Evolutionary conservation across 1,284 basidiomycete species (phyloP).

Genomic region (Jaminaea rosea): DNA sequence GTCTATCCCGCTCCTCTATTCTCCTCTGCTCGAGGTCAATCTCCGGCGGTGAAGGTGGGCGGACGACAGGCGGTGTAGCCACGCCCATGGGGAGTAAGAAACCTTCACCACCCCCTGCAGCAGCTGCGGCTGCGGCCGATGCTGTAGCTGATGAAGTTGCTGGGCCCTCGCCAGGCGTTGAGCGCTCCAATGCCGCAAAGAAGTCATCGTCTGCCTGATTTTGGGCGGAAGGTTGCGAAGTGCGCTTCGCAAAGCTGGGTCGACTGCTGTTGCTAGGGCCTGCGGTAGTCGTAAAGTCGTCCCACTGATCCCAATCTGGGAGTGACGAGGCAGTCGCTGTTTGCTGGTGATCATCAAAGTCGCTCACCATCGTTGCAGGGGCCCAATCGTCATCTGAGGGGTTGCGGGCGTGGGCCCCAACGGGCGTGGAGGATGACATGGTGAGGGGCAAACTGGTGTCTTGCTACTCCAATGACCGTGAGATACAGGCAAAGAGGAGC

Average conservation of each 20-base stretch:
- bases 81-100: neutral
- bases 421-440: too few relatives aligned
- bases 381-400: too few relatives aligned
- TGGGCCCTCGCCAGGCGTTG: neutral
- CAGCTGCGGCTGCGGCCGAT: slow-evolving; percentile 4
- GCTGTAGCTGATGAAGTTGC: slow-evolving; percentile 4
- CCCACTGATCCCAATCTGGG: neutral
- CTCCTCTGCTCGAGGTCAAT: slow-evolving; percentile 41
- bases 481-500: too few relatives aligned
- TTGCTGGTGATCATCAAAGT: too few relatives aligned
- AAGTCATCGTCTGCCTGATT: slow-evolving; percentile 8
- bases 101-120: neutral
- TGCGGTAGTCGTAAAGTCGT: neutral
- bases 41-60: slow-evolving; percentile 27
- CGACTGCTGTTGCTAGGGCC: neutral
- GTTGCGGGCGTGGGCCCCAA: too few relatives aligned
- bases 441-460: too few relatives aligned
- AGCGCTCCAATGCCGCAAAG: slow-evolving; percentile 9
- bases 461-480: too few relatives aligned
- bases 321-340: neutral
- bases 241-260: neutral
- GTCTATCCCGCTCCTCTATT: slow-evolving; percentile 12
- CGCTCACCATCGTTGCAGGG: too few relatives aligned
- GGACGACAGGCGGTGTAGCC: neutral
- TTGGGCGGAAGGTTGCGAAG: neutral